Percentiles rank a stretch among this genome's conserved stretches.
Conservation (phyloP, 2,329 filamentous ascomycete species). For the Rosellinia necatrix region DNA sequence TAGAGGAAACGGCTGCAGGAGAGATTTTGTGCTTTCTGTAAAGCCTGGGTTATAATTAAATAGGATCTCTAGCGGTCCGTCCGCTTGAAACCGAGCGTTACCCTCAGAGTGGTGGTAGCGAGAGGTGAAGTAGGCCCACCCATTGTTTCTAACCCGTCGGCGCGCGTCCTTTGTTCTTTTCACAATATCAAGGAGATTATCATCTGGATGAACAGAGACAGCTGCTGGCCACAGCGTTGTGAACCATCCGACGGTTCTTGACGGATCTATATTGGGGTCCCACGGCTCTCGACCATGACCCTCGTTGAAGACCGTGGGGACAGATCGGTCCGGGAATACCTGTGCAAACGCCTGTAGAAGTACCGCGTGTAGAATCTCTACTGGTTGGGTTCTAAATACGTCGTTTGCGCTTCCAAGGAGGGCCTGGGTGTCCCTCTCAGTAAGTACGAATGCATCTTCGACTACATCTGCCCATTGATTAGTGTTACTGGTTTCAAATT, state of each 20-base stretch:
- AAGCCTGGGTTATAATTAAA: slow-evolving; percentile 17
- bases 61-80: slow-evolving; percentile 8
- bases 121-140: slow-evolving; percentile 10
- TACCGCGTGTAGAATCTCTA: slow-evolving; percentile 46
- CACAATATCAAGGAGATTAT: slow-evolving; percentile 12
- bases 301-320: slow-evolving; percentile 47
- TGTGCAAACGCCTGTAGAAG: slow-evolving; percentile 8
- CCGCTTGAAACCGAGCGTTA: background rate
- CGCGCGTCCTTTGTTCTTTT: slow-evolving; percentile 14
- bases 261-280: slow-evolving; percentile 41
- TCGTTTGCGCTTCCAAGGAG: slow-evolving; percentile 11
- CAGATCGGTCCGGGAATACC: slow-evolving; percentile 41
- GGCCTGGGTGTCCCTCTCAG: background rate
- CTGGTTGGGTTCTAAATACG: slow-evolving; percentile 41
- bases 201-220: background rate
- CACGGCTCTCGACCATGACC: slow-evolving; percentile 49
- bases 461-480: background rate
- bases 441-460: slow-evolving; percentile 3
- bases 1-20: background rate
- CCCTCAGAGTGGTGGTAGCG: background rate
- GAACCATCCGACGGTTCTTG: slow-evolving; percentile 52
- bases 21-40: background rate
- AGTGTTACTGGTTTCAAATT: background rate
- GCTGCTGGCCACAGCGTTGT: slow-evolving; percentile 47
- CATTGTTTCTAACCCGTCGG: background rate